Base-by-base conservation (phyloP, 148 eudicot genomes). In the Chenopodium quinoa region DNA sequence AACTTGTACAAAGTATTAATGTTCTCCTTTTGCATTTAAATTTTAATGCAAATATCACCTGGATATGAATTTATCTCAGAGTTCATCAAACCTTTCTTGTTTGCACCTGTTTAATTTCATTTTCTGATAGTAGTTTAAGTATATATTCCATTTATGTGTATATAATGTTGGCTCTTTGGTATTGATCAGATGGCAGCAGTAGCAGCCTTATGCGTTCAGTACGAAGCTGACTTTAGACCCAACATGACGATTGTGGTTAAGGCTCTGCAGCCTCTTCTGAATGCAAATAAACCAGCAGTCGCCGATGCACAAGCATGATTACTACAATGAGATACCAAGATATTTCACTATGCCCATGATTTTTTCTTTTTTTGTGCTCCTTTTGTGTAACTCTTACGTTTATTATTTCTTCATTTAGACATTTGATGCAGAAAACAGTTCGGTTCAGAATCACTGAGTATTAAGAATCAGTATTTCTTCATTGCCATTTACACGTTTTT, bases 201-300 rank as follows among this genome's bases (percentile, higher is more conserved):
- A 67, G 98, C 97, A 25, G 98, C 97, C 74, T 89, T 95, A 14
- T 95, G 98, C 79, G 97, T 95, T 73, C 98, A 95, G 78, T 93
- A 95, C 63, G 98, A 95, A 85, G 97, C 97, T 69, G 98, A 93
- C 72, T 95, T 95, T 83, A 82, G 98, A 84, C 98, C 98, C 17
- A 95, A 95, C 75, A 95, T 95, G 98, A 92, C 98, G 3, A 95
- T 95, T 52, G 97, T 95, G 29, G 98, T 95, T 67, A 95, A 95
- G 89, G 98, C 98, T 9, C 88, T 95, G 69, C 97, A 92, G 85
- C 98, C 98, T 64, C 93, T 91, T 73, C 87, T 91, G 34, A 91
- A 89, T 85, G 82, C 76, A 67, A 78, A 63, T n/a, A 91, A 86
- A 82, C 91, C 94, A 71, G 89, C 93, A n/a, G 93, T 89, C 23